phyloP scores from a whole-genome alignment of 2,329 filamentous ascomycete genomes.

The Xylaria sp. region DNA sequence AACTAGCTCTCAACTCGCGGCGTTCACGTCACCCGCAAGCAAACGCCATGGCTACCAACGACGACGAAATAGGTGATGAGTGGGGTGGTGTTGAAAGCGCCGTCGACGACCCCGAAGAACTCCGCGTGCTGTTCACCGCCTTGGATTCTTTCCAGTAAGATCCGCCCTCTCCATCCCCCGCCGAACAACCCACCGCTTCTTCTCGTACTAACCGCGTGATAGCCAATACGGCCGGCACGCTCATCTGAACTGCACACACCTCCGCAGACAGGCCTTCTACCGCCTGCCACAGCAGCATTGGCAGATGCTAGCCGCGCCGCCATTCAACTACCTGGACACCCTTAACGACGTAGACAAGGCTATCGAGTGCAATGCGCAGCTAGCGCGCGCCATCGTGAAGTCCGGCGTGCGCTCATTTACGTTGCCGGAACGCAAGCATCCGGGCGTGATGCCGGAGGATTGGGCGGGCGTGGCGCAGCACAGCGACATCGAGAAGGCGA shows the following conservation, averaged over 20 bases:
- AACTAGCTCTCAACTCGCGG: neutral
- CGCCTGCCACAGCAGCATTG: conserved; percentile 84
- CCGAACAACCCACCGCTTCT: no score
- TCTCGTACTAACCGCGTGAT: conserved; percentile 23
- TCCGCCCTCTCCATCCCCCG: no score
- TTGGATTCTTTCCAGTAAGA: conserved; percentile 90
- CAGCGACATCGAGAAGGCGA: conserved; percentile 84
- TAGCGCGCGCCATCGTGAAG: conserved; percentile 79
- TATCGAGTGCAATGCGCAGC: conserved; percentile 84
- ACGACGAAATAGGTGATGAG: conserved; percentile 40
- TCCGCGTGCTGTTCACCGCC: conserved; percentile 77
- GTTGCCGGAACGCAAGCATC: conserved; percentile 46
- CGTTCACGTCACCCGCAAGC: neutral
- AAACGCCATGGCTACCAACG: no score
- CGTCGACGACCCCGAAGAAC: conserved; percentile 78
- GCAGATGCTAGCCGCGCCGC: conserved; percentile 78
- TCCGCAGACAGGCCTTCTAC: conserved; percentile 91
- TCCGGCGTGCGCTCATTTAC: conserved; percentile 71
- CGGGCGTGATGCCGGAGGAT: conserved; percentile 58
- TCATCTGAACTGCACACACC: conserved; percentile 89
- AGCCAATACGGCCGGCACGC: conserved; percentile 86
- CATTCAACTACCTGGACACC: conserved; percentile 81
- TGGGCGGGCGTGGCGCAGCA: conserved; percentile 75
- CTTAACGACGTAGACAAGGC: conserved; percentile 82
- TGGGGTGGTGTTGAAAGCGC: conserved; percentile 70